These are phyloP conservation scores for Flagelloscypha sp. DNA, from an alignment of 768 basidiomycete genomes.

Conservation along the genomic window DNA sequence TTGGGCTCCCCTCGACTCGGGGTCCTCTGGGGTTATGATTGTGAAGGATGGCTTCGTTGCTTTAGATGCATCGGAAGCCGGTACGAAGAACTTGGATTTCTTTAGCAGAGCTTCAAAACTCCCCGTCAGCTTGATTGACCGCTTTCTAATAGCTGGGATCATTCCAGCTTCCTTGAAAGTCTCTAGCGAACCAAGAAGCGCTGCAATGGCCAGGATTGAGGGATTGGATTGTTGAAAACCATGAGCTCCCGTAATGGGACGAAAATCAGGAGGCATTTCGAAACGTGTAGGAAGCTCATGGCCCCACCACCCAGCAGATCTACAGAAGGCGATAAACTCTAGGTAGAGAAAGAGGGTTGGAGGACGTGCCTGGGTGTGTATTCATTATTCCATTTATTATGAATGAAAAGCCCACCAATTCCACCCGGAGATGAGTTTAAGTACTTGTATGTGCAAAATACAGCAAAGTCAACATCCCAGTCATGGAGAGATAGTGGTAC, in stretches of 20 bases:
- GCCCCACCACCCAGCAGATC: conserved; percentile 98
- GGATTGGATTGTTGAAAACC: conserved; percentile 98
- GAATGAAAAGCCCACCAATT: conserved; percentile 88
- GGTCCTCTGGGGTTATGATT: conserved; percentile 77
- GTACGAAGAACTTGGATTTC: conserved; percentile 56
- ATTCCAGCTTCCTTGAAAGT: conserved; percentile 75
- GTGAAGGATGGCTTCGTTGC: conserved; percentile 52
- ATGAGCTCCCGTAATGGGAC: conserved; percentile 82
- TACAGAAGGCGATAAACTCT: conserved; percentile 21
- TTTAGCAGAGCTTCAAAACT: conserved; percentile 59
- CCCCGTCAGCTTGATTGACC: conserved; percentile 63
- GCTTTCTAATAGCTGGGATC: conserved; percentile 56
- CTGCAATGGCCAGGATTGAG: conserved; percentile 66
- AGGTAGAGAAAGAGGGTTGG: too few relatives aligned
- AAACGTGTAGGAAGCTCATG: conserved; percentile 84
- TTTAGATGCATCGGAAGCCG: too few relatives aligned
- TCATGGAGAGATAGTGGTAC: conserved; percentile 83
- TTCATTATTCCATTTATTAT: conserved; percentile 67
- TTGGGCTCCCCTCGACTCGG: conserved; percentile 72
- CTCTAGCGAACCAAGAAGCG: conserved; percentile 77
- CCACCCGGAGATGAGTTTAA: conserved; percentile 94
- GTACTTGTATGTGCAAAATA: conserved; percentile 99
- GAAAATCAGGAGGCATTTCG: conserved; percentile 78
- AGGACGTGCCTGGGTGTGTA: conserved; percentile 55
- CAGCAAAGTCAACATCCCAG: conserved; percentile 95